Conservation (phyloP, 176 grass and related monocot genomes). For the Phoenix roebelenii region DNA sequence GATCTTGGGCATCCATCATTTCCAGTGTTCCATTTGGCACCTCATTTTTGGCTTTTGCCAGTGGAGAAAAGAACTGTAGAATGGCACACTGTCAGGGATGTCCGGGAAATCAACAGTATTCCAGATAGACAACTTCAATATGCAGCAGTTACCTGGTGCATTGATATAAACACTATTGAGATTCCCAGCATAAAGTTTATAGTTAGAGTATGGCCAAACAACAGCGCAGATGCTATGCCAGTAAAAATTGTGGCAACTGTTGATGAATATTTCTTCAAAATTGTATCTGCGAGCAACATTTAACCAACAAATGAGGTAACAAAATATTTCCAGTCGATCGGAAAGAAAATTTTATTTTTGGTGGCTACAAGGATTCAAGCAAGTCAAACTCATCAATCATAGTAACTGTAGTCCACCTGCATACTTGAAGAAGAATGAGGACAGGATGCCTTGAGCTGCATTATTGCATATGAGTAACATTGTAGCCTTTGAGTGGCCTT, state of each 20-base stretch:
- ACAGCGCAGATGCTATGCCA: slow-evolving; percentile 69
- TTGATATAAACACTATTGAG: slow-evolving; percentile 96
- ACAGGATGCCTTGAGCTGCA: slow-evolving; percentile 96
- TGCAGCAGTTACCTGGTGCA: slow-evolving; percentile 77
- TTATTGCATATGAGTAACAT: slow-evolving; percentile 99
- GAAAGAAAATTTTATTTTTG: no score
- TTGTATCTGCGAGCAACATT: slow-evolving; percentile 53
- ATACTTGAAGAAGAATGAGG: slow-evolving; percentile 97
- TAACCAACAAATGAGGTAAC: background rate
- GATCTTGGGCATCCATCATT: slow-evolving; percentile 50
- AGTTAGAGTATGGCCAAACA: slow-evolving; percentile 86
- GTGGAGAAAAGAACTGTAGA: slow-evolving; percentile 78
- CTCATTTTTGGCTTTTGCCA: slow-evolving; percentile 58
- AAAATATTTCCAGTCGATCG: no score
- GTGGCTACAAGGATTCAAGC: no score
- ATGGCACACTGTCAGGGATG: background rate
- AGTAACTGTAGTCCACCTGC: slow-evolving; percentile 46
- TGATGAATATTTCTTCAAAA: slow-evolving; percentile 99
- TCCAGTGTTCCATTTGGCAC: slow-evolving; percentile 48
- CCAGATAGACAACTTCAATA: background rate
- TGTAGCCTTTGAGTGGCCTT: slow-evolving; percentile 91
- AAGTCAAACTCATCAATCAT: background rate
- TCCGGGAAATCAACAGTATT: background rate
- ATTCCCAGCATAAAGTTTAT: slow-evolving; percentile 96
- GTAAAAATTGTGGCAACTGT: slow-evolving; percentile 94